These are phyloP conservation scores for Acer campestre DNA, from an alignment of 345 rosid genomes.

Conservation along the genomic window DNA sequence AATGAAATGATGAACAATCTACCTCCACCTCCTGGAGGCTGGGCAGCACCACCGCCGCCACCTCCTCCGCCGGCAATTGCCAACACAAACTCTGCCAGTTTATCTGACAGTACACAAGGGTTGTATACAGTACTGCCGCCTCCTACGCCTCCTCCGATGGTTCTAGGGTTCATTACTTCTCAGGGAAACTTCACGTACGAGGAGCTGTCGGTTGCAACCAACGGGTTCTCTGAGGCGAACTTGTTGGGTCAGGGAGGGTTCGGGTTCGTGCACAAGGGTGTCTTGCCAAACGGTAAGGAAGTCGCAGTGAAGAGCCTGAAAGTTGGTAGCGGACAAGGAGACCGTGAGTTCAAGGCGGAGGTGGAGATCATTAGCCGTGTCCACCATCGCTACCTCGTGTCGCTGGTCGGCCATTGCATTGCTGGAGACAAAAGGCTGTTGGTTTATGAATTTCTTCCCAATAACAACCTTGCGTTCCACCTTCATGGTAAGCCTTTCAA, in stretches of 20 bases:
- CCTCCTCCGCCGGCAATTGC: slow-evolving; percentile 34
- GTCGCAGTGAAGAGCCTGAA: slow-evolving; percentile 84
- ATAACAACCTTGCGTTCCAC: slow-evolving; percentile 75
- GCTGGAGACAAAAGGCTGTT: slow-evolving; percentile 55
- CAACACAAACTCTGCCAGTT: slow-evolving; percentile 48
- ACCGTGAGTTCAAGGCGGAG: slow-evolving; percentile 81
- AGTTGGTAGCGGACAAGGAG: slow-evolving; percentile 79
- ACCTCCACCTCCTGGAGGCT: slow-evolving; percentile 44
- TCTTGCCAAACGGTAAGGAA: slow-evolving; percentile 75
- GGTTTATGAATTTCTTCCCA: slow-evolving; percentile 80
- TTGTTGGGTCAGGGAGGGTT: slow-evolving; percentile 88
- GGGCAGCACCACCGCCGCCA: slow-evolving; percentile 50
- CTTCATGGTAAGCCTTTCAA: slow-evolving; percentile 52
- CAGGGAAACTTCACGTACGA: slow-evolving; percentile 68
- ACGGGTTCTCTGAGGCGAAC: slow-evolving; percentile 59
- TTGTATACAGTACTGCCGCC: slow-evolving; percentile 36
- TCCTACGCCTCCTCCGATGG: slow-evolving; percentile 46
- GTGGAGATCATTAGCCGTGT: slow-evolving; percentile 93
- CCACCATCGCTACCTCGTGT: slow-evolving; percentile 89
- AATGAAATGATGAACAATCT: slow-evolving; percentile 26
- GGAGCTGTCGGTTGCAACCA: slow-evolving; percentile 70
- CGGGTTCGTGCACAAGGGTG: slow-evolving; percentile 83
- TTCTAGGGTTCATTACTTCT: slow-evolving; percentile 47
- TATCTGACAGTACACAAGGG: slow-evolving; percentile 44
- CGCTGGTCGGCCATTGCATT: slow-evolving; percentile 84